Conservation (phyloP, 495 filamentous ascomycete species). For the Lasiosphaeris hirsuta region DNA sequence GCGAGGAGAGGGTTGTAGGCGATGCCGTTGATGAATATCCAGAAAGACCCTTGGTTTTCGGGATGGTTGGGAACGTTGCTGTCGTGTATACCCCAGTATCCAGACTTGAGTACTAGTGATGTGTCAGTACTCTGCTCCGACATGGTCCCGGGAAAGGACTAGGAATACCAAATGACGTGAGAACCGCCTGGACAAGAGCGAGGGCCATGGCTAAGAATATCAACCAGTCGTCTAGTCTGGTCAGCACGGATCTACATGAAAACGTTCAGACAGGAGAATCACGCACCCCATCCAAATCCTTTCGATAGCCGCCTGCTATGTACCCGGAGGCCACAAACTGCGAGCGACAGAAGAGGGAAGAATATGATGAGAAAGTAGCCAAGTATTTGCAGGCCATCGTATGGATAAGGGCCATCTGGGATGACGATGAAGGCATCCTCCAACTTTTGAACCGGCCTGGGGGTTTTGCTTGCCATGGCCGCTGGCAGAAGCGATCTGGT, state of each 20-base stretch:
- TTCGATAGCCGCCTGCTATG: conserved; percentile 31
- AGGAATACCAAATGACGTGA: conserved; percentile 34
- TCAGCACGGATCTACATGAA: background rate
- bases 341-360: conserved; percentile 37
- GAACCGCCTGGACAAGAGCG: conserved; percentile 33
- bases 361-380: conserved; percentile 39
- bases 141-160: background rate
- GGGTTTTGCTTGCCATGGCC: background rate
- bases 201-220: conserved; percentile 38
- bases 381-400: conserved; percentile 31
- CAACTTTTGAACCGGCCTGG: background rate
- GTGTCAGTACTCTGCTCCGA: background rate
- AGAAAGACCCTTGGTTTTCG: conserved; percentile 30
- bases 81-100: conserved; percentile 46
- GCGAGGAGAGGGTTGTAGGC: conserved; percentile 60
- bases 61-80: conserved; percentile 39
- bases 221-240: conserved; percentile 34
- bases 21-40: conserved; percentile 51
- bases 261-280: background rate
- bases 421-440: conserved; percentile 10
- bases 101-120: conserved; percentile 7
- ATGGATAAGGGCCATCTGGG: conserved; percentile 19
- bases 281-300: conserved; percentile 35
- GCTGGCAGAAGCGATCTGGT: background rate
- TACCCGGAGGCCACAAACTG: conserved; percentile 37